These are phyloP conservation scores for Cenococcum geophilum DNA, from an alignment of 495 filamentous ascomycete genomes.

Conservation along the genomic window DNA sequence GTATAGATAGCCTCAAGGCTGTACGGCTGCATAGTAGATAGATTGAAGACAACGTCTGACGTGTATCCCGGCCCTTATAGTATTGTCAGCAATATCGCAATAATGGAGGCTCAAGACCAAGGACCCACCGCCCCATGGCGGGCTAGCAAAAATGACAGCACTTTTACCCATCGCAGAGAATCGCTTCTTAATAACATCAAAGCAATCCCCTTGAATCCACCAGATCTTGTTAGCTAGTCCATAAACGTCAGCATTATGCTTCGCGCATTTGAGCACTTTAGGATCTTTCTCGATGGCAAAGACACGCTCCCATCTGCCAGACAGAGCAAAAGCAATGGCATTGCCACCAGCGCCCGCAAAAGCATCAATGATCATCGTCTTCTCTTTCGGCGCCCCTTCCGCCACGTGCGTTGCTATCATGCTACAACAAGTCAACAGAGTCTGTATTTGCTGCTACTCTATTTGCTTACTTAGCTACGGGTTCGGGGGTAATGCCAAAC, in stretches of 20 bases:
- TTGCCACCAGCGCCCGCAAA: slow-evolving; percentile 94
- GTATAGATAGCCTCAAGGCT: slow-evolving; percentile 55
- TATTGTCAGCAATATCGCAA: neutral
- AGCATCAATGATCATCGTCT: slow-evolving; percentile 66
- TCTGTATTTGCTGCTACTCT: too few relatives aligned
- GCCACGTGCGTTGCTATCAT: slow-evolving; percentile 73
- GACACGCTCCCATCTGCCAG: slow-evolving; percentile 67
- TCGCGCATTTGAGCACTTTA: slow-evolving; percentile 72
- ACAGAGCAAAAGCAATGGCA: slow-evolving; percentile 83
- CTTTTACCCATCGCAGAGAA: slow-evolving; percentile 24
- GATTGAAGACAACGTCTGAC: slow-evolving; percentile 70
- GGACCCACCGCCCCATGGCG: slow-evolving; percentile 80
- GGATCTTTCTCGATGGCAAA: slow-evolving; percentile 84
- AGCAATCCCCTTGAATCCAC: slow-evolving; percentile 80
- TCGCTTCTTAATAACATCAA: slow-evolving; percentile 48
- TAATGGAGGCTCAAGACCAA: slow-evolving; percentile 1
- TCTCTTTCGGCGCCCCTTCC: slow-evolving; percentile 45
- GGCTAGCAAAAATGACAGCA: slow-evolving; percentile 78
- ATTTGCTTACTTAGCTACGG: slow-evolving; percentile 62
- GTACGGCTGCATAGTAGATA: slow-evolving; percentile 86
- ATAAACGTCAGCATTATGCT: slow-evolving; percentile 86
- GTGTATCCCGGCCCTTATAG: slow-evolving; percentile 66
- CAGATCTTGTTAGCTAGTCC: slow-evolving; percentile 73
- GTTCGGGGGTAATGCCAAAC: slow-evolving; percentile 95
- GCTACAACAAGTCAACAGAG: slow-evolving; percentile 40